Percentiles rank a stretch among this genome's conserved stretches.
phyloP scores from a whole-genome alignment of 129 eudicot species.

The Escallonia herrerae region DNA sequence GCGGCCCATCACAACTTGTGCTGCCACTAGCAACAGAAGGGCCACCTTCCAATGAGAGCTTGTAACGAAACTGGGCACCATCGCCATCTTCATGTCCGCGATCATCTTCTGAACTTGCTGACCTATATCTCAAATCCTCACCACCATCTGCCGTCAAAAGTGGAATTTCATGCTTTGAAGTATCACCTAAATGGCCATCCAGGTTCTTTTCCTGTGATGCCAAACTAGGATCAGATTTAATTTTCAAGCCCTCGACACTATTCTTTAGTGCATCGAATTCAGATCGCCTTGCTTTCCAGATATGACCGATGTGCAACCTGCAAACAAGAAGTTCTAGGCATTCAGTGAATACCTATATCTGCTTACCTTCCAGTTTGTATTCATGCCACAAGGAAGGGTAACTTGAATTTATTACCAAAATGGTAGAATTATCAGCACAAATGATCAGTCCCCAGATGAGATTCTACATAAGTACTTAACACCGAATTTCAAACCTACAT shows the following conservation, averaged over 20 bases:
- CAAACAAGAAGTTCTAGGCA: background rate
- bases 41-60: constrained; percentile 15
- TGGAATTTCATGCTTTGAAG: constrained; percentile 53
- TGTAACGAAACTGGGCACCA: constrained; percentile 34
- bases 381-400: background rate
- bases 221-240: constrained; percentile 39
- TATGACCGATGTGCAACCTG: constrained; percentile 47
- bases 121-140: constrained; percentile 52
- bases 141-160: constrained; percentile 48
- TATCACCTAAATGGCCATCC: constrained; percentile 62
- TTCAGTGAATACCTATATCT: background rate
- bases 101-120: constrained; percentile 57
- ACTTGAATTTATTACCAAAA: background rate
- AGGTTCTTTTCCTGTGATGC: constrained; percentile 59
- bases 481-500: too few relatives aligned
- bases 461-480: background rate
- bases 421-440: background rate
- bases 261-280: constrained; percentile 35
- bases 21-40: constrained; percentile 16
- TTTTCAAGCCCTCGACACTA: constrained; percentile 24
- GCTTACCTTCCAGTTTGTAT: background rate
- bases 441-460: background rate
- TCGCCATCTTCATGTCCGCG: constrained; percentile 28
- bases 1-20: background rate
- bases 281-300: constrained; percentile 41